A percentile compares a stretch with the other conserved stretches of the same genome.
phyloP scores from a whole-genome alignment of 2,329 filamentous ascomycete genomes.

The Ophiostoma quercus region DNA sequence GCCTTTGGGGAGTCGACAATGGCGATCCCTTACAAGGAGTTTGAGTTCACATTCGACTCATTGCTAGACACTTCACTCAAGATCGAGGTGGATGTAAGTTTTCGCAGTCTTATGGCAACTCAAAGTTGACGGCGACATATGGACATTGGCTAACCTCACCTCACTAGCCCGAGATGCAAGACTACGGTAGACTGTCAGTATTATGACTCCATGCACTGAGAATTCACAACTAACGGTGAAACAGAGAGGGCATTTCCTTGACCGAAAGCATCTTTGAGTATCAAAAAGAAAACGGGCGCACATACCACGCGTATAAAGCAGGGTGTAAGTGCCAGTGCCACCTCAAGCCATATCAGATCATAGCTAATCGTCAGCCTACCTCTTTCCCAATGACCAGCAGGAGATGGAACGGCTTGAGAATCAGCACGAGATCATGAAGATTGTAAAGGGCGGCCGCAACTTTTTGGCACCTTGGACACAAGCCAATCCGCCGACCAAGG shows the following conservation, averaged over 20 bases:
- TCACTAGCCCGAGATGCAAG: neutral
- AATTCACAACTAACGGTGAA: neutral
- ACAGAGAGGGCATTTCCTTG: conserved; percentile 26
- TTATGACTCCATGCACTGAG: no score
- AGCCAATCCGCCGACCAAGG: conserved; percentile 30
- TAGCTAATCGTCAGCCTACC: conserved; percentile 31
- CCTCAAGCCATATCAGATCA: no score
- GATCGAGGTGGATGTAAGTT: conserved; percentile 30
- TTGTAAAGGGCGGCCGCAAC: conserved; percentile 33
- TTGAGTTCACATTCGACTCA: neutral
- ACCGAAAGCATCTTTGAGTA: conserved; percentile 33
- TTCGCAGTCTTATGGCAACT: neutral
- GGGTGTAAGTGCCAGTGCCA: conserved; percentile 30
- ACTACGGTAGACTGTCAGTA: neutral
- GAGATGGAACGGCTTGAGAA: conserved; percentile 34
- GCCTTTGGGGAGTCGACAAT: neutral
- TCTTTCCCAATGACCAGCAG: conserved; percentile 34
- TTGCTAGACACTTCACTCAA: conserved; percentile 28
- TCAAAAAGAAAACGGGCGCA: conserved; percentile 33
- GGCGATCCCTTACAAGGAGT: neutral
- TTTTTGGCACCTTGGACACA: conserved; percentile 33
- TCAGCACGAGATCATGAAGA: conserved; percentile 34
- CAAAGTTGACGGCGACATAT: neutral
- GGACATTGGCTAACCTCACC: neutral
- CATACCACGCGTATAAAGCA: conserved; percentile 34